Evolutionary conservation across 176 grass and related monocot genomes (phyloP), one percentile per base, ranked within the genome.

Genomic region (Carex parvula): DNA sequence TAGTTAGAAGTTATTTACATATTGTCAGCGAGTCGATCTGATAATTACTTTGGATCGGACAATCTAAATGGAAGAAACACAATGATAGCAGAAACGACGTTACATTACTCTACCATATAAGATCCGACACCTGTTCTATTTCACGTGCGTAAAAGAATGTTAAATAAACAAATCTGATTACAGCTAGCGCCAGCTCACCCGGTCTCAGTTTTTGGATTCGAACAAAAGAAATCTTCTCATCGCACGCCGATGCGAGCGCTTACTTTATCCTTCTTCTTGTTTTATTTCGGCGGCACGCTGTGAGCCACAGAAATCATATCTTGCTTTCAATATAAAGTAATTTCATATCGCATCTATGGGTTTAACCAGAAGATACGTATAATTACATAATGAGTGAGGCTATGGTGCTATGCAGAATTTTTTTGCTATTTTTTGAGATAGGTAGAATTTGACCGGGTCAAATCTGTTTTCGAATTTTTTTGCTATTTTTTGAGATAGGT

Each of bases 131-230:
- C 18, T 21, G 10, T 46, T 73, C 13, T 48, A 73, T 48, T 73
- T 73, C 70, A 73, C 70, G 70, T 73, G 41, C n/a, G 41, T 48
- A 22, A 22, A 73, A 48, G n/a, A 72, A 22, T 13, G 17, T n/a
- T 22, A 22, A 81, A 81, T 81, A 81, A 81, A 81, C 56, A 61
- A 81, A 62, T 42, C 11, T 15, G 56, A 81, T 63, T 24, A 48
- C 17, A 81, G 56, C 59, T 81, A 59, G 35, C 60, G 15, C 44
- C 79, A 81, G 79, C 79, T 81, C 79, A 64, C 15, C 30, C 30
- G 1, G 33, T 26, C 30, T 10, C 18, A 20, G 4, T 17, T 58
- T 10, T 16, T 74, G 39, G 14, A 16, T 32, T 44, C 3, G 21
- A 11, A 50, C 46, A 33, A 30, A 15, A 13, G 10, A 35, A 6